Evolutionary conservation across 306 rosid genomes (phyloP), one percentile per base, ranked within the genome.

Genomic region (Vicia villosa): DNA sequence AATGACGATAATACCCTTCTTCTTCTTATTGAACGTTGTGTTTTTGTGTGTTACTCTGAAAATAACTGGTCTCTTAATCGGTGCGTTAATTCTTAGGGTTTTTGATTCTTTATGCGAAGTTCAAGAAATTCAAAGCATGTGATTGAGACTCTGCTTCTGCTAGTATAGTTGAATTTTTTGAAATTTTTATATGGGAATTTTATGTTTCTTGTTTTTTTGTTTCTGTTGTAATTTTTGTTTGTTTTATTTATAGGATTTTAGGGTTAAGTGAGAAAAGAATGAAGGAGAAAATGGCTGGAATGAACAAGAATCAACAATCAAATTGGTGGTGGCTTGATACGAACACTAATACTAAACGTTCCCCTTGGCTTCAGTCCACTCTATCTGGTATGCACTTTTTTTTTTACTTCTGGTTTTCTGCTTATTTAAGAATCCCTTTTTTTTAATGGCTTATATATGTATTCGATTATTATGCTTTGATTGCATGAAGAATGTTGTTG

Each of bases 321-420:
- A 76, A 76, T 16, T 76, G 88, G 86, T 89, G 97, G 96, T 80
- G 90, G 95, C 84, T 87, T 73, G 91, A 89, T 66, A 84, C 66
- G 66, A 86, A 41, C 56, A 76, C 54, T 73, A 78, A 65, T 58
- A 36, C 81, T 14, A 87, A 69, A 26, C 83, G 89, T 34, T 83
- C 96, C 5, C 87, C 89, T 11, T 87, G 96, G 98, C 89, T 92
- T 74, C 95, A 87, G 66, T 86, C 89, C 69, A 80, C 96, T 71
- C 80, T 92, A 9, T 49, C 82, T 8, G 98, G 98, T 92, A 80
- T 70, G 7, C 2, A 7, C 1, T 12, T 38, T 37, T 43, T 45
- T 19, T 55, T 68, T 16, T n/a, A 6, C 21, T 71, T 62, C 51
- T 38, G 11, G 14, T 12, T 21, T 20, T 15, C 19, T 3, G 14